Base-by-base conservation (phyloP, 2,329 filamentous ascomycete species). In the Alternaria sp. region DNA sequence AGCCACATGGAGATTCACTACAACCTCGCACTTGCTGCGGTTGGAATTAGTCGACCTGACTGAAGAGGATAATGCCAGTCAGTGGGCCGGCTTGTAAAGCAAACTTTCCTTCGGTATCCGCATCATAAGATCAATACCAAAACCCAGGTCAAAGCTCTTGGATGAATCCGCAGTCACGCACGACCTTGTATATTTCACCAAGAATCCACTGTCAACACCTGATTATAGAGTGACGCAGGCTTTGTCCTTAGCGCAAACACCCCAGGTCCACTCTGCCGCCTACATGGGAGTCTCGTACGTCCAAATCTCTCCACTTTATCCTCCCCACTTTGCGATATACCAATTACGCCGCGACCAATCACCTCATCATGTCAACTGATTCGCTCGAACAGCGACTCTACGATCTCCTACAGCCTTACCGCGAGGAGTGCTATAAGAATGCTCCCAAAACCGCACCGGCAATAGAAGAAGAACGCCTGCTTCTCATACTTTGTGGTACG, bases 401-500 rank as follows among this genome's bases (percentile, higher is more conserved):
- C 15, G 44, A 49, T 11, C 57, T 55, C 15, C 50, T 60, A 2
- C 51, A 47, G 8, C 51, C 58, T 6, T 60, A 37, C n/a, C 51
- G 58, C 44, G 44, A 60, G 7, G 58, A 60, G 18, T 47, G 21
- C 15, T 60, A 25, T 30, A 51, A 51, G 18, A 23, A 26, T n/a
- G 6, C 25, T 23, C 15, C 15, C 15, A 26, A 41, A 2, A 43
- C 11, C 26, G n/a, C 11, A 8, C 15, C 46, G 6, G 43, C 28
- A 21, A 9, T 15, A 51, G 26, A 51, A 33, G 47, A 51, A n/a
- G 56, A 65, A 20, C 51, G 56, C 30, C 54, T 57, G 14, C 37
- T 53, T 5, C 15, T 61, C 3, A 51, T 58, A n/a, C 41, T 67
- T 4, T 67, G 54, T n/a, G 54, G 61, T 61, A 49, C 12, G 54